Conservation (phyloP, 306 rosid genomes). For the Sicyos edulis region DNA sequence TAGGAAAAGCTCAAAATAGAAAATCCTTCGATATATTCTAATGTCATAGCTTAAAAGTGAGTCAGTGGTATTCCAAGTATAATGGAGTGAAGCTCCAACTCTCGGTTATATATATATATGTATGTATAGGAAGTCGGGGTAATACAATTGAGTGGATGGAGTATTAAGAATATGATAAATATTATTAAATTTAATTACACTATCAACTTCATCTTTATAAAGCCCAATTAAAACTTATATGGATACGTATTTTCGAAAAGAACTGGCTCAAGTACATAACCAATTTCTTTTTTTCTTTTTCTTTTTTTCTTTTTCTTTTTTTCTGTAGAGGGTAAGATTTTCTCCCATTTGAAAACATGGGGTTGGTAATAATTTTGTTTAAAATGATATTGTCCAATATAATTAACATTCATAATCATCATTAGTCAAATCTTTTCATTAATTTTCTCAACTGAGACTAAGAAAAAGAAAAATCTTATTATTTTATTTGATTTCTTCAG, state of each 20-base stretch:
- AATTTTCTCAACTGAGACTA: neutral
- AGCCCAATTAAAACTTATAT: too few species aligned
- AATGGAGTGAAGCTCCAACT: too few species aligned
- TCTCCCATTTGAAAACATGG: neutral
- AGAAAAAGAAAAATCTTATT: neutral
- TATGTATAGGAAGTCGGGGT: too few species aligned
- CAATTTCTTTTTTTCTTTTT: neutral
- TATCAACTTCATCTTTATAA: neutral
- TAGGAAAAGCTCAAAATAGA: too few species aligned
- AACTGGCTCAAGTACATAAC: neutral
- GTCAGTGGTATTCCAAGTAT: too few species aligned
- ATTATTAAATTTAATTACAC: too few species aligned
- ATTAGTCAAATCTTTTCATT: constrained; percentile 6
- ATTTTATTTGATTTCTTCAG: constrained; percentile 30
- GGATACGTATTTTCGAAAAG: too few species aligned
- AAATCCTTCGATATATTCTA: too few species aligned
- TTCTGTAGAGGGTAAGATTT: neutral
- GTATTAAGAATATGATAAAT: too few species aligned
- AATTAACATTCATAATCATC: neutral
- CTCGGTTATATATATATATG: too few species aligned
- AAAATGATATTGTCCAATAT: constrained; percentile 8
- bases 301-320: neutral
- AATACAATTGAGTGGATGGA: too few species aligned
- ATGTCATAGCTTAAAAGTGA: too few species aligned
- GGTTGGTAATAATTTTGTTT: neutral